Evolutionary conservation across 257 asterid genomes (phyloP).

Genomic region (Gentiana dahurica): DNA sequence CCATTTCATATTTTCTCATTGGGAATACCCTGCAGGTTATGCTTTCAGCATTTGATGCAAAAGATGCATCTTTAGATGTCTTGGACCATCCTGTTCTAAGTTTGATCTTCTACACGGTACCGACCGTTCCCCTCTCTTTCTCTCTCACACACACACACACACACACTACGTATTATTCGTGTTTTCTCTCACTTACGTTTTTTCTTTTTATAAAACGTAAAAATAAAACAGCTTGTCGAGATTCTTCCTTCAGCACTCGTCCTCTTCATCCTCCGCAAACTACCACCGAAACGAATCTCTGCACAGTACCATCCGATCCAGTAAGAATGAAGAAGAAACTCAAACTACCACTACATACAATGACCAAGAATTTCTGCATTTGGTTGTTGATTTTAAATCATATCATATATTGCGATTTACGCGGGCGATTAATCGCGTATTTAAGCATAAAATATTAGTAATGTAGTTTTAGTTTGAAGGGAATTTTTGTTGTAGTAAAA

Average conservation of each 20-base stretch:
- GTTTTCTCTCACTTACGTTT: not conserved
- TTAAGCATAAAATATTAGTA: too few species aligned
- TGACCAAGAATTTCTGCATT: too few species aligned
- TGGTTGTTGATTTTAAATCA: too few species aligned
- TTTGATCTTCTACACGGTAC: constrained; percentile 72
- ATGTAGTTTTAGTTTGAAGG: too few species aligned
- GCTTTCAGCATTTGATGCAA: constrained; percentile 64
- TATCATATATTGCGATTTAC: too few species aligned
- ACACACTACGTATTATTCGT: too few species aligned
- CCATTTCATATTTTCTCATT: too few species aligned
- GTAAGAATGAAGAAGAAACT: constrained; percentile 13
- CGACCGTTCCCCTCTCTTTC: not conserved
- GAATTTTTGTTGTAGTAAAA: too few species aligned
- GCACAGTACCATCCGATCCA: constrained; percentile 57
- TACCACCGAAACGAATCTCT: constrained; percentile 49
- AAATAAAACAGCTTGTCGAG: constrained; percentile 41
- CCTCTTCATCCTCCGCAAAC: constrained; percentile 55
- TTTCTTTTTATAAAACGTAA: not conserved
- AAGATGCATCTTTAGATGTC: constrained; percentile 68
- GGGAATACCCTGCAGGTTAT: constrained; percentile 36
- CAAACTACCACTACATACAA: too few species aligned
- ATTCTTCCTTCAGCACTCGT: constrained; percentile 77
- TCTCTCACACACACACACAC: not conserved
- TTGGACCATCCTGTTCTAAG: constrained; percentile 76
- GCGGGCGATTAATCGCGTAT: too few species aligned